Conservation (phyloP, 345 rosid species). For the Moringa oleifera region DNA sequence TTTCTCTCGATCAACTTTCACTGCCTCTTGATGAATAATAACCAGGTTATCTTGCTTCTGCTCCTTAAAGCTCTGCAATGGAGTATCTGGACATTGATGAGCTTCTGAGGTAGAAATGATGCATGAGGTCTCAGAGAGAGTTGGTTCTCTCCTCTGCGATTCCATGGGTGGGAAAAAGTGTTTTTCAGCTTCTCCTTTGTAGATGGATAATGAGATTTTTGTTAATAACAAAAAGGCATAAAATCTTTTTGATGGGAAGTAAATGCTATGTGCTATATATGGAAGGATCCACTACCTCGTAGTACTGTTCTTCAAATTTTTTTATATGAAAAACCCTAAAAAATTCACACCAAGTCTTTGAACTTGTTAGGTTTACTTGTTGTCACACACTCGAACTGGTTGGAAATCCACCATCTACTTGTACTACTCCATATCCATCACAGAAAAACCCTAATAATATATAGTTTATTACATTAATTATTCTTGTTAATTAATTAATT, state of each 20-base stretch:
- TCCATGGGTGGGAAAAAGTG: slow-evolving; percentile 27
- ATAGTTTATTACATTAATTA: no score
- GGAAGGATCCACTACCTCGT: slow-evolving; percentile 17
- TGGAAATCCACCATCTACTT: slow-evolving; percentile 16
- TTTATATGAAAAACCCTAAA: slow-evolving; percentile 14
- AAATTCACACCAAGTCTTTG: background rate
- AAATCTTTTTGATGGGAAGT: slow-evolving; percentile 18
- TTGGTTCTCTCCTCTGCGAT: slow-evolving; percentile 21
- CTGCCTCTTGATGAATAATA: slow-evolving; percentile 9
- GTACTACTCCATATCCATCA: no score
- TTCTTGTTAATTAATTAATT: no score
- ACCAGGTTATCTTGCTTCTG: slow-evolving; percentile 3
- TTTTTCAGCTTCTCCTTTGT: slow-evolving; percentile 2
- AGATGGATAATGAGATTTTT: slow-evolving; percentile 13
- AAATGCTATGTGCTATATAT: slow-evolving; percentile 30
- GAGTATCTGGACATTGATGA: no score
- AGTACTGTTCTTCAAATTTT: no score
- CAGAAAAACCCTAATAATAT: no score
- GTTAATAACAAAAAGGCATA: slow-evolving; percentile 4
- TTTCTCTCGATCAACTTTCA: slow-evolving; percentile 17
- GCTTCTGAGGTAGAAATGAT: slow-evolving; percentile 24
- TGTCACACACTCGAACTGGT: slow-evolving; percentile 16
- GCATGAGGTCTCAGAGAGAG: slow-evolving; percentile 28
- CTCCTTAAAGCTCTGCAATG: slow-evolving; percentile 17
- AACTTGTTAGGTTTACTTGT: slow-evolving; percentile 18